These are phyloP conservation scores for Colletotrichum trifolii DNA, from an alignment of 2,329 filamentous ascomycete genomes.

Conservation along the genomic window DNA sequence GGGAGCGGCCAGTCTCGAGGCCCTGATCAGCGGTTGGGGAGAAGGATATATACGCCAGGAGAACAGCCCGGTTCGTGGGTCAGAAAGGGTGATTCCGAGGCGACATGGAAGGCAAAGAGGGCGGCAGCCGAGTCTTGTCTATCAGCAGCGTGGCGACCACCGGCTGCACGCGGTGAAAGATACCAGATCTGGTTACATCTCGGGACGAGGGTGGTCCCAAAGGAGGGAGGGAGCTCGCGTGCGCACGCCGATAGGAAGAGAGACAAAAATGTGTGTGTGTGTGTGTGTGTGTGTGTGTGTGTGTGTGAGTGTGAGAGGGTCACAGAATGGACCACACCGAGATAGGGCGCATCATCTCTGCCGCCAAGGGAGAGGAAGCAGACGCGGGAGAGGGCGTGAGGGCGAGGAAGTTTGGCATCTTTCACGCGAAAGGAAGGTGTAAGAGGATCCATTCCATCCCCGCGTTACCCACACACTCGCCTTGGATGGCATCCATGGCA, in stretches of 20 bases:
- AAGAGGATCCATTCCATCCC: conserved; percentile 33
- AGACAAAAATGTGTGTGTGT: neutral
- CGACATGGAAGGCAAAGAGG: neutral
- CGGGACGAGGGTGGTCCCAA: neutral
- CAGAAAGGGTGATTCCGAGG: neutral
- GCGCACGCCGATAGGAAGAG: neutral
- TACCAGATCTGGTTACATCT: conserved; percentile 3
- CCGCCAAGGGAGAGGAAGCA: conserved; percentile 24
- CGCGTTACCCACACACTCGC: conserved; percentile 31
- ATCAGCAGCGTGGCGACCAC: conserved; percentile 33
- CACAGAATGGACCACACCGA: conserved; percentile 9
- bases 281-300: conserved; percentile 10
- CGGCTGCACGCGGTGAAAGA: conserved; percentile 20
- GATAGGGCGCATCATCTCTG: conserved; percentile 27
- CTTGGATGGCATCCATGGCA: conserved; percentile 13
- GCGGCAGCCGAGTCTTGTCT: conserved; percentile 24
- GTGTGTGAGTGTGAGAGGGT: neutral
- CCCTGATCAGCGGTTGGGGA: conserved; percentile 4
- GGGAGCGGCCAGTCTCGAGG: neutral
- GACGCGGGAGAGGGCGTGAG: conserved; percentile 7
- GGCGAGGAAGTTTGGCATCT: conserved; percentile 15
- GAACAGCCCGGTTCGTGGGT: conserved; percentile 11
- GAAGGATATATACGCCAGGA: conserved; percentile 25
- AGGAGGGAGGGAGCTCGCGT: conserved; percentile 4
- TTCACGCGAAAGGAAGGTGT: conserved; percentile 36